Conservation (phyloP, 352 stramenopile species). For the Pythium aristosporum region DNA sequence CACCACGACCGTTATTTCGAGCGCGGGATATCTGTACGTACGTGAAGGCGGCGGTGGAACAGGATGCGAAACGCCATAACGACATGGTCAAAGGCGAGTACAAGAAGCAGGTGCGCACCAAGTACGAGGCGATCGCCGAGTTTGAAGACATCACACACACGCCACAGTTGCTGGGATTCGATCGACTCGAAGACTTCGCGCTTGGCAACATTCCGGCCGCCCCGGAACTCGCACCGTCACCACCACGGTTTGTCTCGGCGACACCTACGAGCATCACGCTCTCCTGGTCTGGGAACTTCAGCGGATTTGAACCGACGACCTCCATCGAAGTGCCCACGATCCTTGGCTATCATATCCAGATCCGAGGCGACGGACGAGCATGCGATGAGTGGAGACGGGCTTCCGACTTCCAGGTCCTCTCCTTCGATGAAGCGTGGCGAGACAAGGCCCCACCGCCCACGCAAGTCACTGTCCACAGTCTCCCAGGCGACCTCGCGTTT, state of each 20-base stretch:
- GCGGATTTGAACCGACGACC: conserved; percentile 7
- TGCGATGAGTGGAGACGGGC: conserved; percentile 54
- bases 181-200: conserved; percentile 36
- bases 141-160: conserved; percentile 65
- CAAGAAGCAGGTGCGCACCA: conserved; percentile 52
- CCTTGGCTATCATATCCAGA: conserved; percentile 65
- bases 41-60: conserved; percentile 33
- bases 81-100: conserved; percentile 44
- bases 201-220: conserved; percentile 45
- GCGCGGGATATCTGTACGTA: conserved; percentile 41
- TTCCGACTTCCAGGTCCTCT: conserved; percentile 49
- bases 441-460: conserved; percentile 30
- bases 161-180: conserved; percentile 34
- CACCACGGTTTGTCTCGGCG: conserved; percentile 33
- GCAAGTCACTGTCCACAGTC: conserved; percentile 34
- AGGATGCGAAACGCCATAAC: conserved; percentile 47
- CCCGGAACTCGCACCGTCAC: conserved; percentile 31
- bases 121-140: conserved; percentile 51
- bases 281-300: conserved; percentile 30
- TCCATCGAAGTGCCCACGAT: conserved; percentile 41
- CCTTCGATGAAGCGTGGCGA: conserved; percentile 46
- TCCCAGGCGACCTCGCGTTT: conserved; percentile 47
- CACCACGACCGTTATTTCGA: conserved; percentile 23
- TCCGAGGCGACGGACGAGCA: conserved; percentile 44
- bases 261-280: conserved; percentile 53